phyloP scores from a whole-genome alignment of 441 rosid species.

The Adansonia gregorii region DNA sequence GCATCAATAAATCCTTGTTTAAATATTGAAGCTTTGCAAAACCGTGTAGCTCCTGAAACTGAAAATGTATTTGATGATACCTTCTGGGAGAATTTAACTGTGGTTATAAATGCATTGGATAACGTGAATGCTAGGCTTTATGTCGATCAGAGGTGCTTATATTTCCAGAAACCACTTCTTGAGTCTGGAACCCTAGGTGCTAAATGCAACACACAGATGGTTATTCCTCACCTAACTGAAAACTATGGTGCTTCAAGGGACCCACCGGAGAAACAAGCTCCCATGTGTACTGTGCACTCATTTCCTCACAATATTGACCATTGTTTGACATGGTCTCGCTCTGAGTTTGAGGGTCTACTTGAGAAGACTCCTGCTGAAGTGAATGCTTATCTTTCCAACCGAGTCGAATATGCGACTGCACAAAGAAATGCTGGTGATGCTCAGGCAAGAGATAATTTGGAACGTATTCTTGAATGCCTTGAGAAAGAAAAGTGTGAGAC shows the following conservation, averaged over 20 bases:
- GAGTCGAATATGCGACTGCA: slow-evolving; percentile 62
- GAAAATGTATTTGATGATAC: slow-evolving; percentile 85
- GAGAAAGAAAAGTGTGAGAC: slow-evolving; percentile 75
- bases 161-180: slow-evolving; percentile 97
- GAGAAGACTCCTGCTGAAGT: slow-evolving; percentile 97
- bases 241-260: slow-evolving; percentile 97
- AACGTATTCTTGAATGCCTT: slow-evolving; percentile 83
- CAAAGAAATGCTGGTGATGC: slow-evolving; percentile 93
- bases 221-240: slow-evolving; percentile 93
- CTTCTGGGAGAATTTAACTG: slow-evolving; percentile 87
- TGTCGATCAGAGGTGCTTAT: slow-evolving; percentile 88
- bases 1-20: slow-evolving; percentile 66
- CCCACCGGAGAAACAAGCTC: slow-evolving; percentile 98
- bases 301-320: slow-evolving; percentile 99
- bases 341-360: slow-evolving; percentile 96
- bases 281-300: slow-evolving; percentile 98
- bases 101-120: slow-evolving; percentile 81
- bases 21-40: slow-evolving; percentile 82
- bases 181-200: slow-evolving; percentile 98
- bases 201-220: slow-evolving; percentile 97
- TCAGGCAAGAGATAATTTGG: slow-evolving; percentile 87
- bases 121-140: slow-evolving; percentile 96
- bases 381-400: slow-evolving; percentile 76
- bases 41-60: slow-evolving; percentile 84
- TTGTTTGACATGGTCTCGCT: slow-evolving; percentile 97